Evolutionary conservation across 208 protist genomes (phyloP).

Genomic region (Leishmania aethiopica): DNA sequence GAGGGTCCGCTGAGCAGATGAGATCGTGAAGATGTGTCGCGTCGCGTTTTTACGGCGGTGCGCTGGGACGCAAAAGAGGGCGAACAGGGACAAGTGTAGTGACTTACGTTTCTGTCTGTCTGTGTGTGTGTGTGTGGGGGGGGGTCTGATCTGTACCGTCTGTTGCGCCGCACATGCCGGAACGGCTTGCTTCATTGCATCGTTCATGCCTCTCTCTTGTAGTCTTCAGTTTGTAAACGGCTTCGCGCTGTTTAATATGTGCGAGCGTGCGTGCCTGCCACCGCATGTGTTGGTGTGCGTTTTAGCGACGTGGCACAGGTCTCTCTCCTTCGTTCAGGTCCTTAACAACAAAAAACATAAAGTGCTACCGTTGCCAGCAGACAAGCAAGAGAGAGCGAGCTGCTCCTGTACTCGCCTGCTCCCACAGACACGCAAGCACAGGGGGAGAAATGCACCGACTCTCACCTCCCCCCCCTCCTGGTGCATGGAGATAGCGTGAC

Average conservation of each 20-base stretch:
- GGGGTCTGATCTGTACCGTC: not conserved
- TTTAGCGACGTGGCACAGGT: not conserved
- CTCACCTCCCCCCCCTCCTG: too few species aligned
- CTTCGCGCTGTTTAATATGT: not conserved
- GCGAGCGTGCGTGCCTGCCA: not conserved
- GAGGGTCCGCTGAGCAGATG: not conserved
- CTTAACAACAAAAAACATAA: not conserved
- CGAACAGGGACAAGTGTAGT: not conserved
- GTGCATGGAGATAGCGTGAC: not conserved
- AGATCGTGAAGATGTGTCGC: not conserved
- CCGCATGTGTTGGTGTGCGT: too few species aligned
- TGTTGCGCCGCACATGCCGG: not conserved
- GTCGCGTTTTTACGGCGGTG: not conserved
- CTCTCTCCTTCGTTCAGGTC: not conserved
- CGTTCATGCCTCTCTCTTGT: not conserved
- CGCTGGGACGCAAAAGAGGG: not conserved
- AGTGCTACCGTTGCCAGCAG: not conserved
- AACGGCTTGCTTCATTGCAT: not conserved
- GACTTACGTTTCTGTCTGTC: not conserved
- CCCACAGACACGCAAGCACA: not conserved
- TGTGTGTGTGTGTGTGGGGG: not conserved
- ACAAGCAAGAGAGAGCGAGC: not conserved
- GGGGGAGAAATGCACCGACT: not conserved
- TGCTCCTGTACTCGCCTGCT: not conserved
- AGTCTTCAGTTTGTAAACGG: not conserved